These are phyloP conservation scores for Neonectria magnoliae DNA, from an alignment of 2,329 filamentous ascomycete genomes.

Conservation along the genomic window DNA sequence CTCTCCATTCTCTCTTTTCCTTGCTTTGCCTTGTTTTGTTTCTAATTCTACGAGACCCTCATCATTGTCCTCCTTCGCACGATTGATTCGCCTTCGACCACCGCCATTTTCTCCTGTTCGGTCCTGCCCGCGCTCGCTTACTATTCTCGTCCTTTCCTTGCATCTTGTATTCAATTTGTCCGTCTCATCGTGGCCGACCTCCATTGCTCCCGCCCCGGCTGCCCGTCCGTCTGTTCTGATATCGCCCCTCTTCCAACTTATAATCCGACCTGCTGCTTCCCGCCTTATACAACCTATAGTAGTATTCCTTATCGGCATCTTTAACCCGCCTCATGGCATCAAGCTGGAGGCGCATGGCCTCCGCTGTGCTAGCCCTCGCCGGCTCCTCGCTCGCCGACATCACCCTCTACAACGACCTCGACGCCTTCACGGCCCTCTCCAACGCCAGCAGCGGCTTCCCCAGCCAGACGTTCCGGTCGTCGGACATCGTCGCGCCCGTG, in stretches of 20 bases:
- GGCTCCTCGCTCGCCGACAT: constrained; percentile 39
- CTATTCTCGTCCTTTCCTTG: neutral
- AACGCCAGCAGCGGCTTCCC: constrained; percentile 43
- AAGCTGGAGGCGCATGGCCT: constrained; percentile 14
- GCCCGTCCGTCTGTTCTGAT: neutral
- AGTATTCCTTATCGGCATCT: neutral
- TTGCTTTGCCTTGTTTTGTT: neutral
- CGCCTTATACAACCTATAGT: constrained; percentile 1
- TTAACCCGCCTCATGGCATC: constrained; percentile 21
- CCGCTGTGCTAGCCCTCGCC: constrained; percentile 14
- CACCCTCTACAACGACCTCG: constrained; percentile 37
- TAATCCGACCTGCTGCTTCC: neutral
- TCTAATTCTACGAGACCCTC: neutral
- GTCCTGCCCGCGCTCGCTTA: neutral
- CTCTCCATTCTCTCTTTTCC: neutral
- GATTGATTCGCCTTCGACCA: neutral
- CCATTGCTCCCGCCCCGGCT: constrained; percentile 3
- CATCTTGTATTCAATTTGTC: neutral
- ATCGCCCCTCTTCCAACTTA: neutral
- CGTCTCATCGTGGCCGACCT: constrained; percentile 11
- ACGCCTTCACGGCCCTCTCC: constrained; percentile 41
- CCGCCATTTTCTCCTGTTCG: neutral
- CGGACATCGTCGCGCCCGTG: constrained; percentile 46
- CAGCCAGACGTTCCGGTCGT: constrained; percentile 47
- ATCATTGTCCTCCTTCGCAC: neutral